Percentiles rank a stretch among this genome's conserved stretches.
phyloP scores from a whole-genome alignment of 257 asterid species.

The Solanum megistacrolobum region DNA sequence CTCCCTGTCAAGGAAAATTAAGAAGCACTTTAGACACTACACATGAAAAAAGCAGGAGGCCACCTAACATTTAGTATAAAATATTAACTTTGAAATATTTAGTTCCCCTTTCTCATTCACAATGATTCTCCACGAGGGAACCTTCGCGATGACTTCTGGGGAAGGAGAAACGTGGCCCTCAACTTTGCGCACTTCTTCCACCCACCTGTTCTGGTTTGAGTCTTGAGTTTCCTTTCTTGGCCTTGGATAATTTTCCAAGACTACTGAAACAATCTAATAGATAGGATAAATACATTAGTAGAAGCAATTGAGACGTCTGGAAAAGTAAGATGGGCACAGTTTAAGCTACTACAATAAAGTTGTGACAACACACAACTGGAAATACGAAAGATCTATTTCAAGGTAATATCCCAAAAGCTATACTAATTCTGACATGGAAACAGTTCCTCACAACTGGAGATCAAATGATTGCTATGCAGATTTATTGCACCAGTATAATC shows the following conservation, averaged over 20 bases:
- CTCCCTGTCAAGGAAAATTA: slow-evolving; percentile 39
- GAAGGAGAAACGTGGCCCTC: slow-evolving; percentile 51
- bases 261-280: slow-evolving; percentile 84
- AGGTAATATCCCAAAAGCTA: not conserved
- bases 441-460: not conserved
- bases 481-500: not conserved
- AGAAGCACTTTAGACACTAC: slow-evolving; percentile 1
- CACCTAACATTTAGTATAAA: slow-evolving; percentile 5
- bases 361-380: not conserved
- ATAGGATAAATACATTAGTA: slow-evolving; percentile 2
- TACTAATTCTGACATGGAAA: not conserved
- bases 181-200: slow-evolving; percentile 52
- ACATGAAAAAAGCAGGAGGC: slow-evolving; percentile 4
- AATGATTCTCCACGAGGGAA: slow-evolving; percentile 67
- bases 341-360: not conserved
- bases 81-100: slow-evolving; percentile 57
- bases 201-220: slow-evolving; percentile 34
- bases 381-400: not conserved
- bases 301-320: not conserved
- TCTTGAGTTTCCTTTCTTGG: slow-evolving; percentile 42
- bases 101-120: slow-evolving; percentile 74
- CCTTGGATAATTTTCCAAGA: slow-evolving; percentile 76
- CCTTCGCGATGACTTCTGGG: slow-evolving; percentile 30
- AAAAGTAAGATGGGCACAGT: not conserved
- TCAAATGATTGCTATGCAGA: not conserved